A percentile compares a stretch with the other conserved stretches of the same genome.
Conservation (phyloP, 352 stramenopile species). For the Globisporangium apiculatum region DNA sequence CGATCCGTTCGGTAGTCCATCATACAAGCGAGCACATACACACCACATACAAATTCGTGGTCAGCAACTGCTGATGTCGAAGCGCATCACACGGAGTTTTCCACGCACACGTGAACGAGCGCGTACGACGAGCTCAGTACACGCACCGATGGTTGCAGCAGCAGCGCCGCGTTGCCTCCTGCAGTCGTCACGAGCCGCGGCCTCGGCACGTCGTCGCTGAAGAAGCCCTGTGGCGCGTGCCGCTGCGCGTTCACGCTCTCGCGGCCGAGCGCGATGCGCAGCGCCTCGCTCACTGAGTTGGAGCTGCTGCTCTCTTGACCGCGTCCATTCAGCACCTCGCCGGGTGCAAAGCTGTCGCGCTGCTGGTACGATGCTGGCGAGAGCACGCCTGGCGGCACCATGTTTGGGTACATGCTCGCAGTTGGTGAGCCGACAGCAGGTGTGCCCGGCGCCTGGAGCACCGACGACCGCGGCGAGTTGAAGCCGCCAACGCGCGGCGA, state of each 20-base stretch:
- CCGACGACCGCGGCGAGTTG: constrained; percentile 62
- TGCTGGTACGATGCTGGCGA: constrained; percentile 83
- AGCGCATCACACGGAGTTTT: too few relatives aligned
- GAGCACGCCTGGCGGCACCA: constrained; percentile 34
- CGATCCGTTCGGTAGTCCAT: neutral
- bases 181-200: constrained; percentile 11
- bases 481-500: constrained; percentile 73
- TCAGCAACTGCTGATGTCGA: neutral
- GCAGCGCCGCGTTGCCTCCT: constrained; percentile 7
- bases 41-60: neutral
- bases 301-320: constrained; percentile 21
- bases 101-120: neutral
- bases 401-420: constrained; percentile 41
- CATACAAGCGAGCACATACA: neutral
- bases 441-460: constrained; percentile 68
- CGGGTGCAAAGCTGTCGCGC: constrained; percentile 45
- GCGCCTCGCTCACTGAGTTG: constrained; percentile 32
- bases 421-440: constrained; percentile 43
- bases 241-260: constrained; percentile 50
- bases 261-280: constrained; percentile 69
- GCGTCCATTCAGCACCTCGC: constrained; percentile 16
- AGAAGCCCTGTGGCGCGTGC: constrained; percentile 11
- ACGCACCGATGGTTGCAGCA: neutral
- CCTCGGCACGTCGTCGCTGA: constrained; percentile 27
- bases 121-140: neutral